These are phyloP conservation scores for Orbilia ellipsospora DNA, from an alignment of 2,329 filamentous ascomycete genomes.

Conservation along the genomic window DNA sequence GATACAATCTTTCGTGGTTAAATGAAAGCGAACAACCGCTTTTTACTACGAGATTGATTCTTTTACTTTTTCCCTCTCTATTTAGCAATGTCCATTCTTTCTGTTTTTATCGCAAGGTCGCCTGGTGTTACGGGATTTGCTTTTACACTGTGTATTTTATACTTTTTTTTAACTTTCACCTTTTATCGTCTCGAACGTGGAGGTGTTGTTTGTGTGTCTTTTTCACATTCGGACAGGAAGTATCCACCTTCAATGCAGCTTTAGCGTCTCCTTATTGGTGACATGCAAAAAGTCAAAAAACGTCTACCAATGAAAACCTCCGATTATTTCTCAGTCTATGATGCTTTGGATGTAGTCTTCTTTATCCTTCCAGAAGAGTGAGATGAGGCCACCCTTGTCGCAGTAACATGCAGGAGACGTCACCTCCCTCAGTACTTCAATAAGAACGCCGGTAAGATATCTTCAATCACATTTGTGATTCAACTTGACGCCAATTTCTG, in stretches of 20 bases:
- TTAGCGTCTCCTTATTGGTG: constrained; percentile 6
- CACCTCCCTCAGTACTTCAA: no score
- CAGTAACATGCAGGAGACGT: no score
- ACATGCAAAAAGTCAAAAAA: no score
- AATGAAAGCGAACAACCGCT: neutral
- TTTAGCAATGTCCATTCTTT: constrained; percentile 3
- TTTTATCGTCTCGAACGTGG: neutral
- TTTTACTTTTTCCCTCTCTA: neutral
- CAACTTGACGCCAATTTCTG: no score
- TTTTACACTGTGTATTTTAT: constrained; percentile 3
- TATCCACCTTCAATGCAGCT: no score
- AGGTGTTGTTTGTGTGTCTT: constrained; percentile 18
- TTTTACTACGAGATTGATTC: constrained; percentile 12
- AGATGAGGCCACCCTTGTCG: no score
- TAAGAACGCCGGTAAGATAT: no score
- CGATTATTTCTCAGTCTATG: neutral
- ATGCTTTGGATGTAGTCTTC: no score
- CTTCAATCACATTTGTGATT: no score
- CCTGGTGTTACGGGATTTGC: constrained; percentile 28
- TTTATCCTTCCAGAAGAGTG: no score
- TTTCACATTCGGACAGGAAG: no score
- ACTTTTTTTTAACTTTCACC: neutral
- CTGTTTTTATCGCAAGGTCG: constrained; percentile 1
- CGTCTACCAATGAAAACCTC: constrained; percentile 15
- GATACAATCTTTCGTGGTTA: neutral